Percentiles rank a stretch among this genome's conserved stretches.
Evolutionary conservation across 1,284 basidiomycete genomes (phyloP).

Genomic region (Hymenochaete sp.): DNA sequence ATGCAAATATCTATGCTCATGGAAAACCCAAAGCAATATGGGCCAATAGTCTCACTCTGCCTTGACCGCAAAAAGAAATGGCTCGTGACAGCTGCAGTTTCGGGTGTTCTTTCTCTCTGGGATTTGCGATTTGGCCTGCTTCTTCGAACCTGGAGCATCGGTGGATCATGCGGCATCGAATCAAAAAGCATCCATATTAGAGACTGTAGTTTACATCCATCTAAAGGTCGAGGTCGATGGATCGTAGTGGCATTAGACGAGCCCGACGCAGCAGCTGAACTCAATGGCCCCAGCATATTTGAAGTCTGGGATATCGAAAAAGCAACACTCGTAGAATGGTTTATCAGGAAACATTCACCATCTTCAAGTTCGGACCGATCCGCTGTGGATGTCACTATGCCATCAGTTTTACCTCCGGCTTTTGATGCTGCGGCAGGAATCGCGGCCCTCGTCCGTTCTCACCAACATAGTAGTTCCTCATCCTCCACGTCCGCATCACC

Average conservation of each 20-base stretch:
- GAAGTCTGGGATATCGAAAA: conserved; percentile 30
- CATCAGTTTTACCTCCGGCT: conserved; percentile 33
- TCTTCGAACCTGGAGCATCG: conserved; percentile 79
- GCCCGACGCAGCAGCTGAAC: too few relatives aligned
- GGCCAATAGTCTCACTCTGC: conserved; percentile 80
- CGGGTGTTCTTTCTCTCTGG: conserved; percentile 83
- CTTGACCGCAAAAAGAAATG: conserved; percentile 77
- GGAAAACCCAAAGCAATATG: conserved; percentile 79
- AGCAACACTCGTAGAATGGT: conserved; percentile 59
- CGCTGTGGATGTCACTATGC: conserved; percentile 26
- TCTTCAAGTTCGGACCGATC: conserved; percentile 29
- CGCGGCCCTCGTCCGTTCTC: conserved; percentile 36
- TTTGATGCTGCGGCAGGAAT: conserved; percentile 61
- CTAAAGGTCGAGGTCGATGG: conserved; percentile 82
- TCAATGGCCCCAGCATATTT: conserved; percentile 31
- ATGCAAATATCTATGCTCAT: conserved; percentile 73
- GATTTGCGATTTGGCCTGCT: conserved; percentile 90
- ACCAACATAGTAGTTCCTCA: conserved; percentile 28
- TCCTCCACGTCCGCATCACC: background rate
- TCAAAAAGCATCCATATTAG: conserved; percentile 45
- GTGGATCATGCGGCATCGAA: conserved; percentile 43
- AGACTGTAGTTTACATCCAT: conserved; percentile 74
- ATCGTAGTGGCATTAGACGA: conserved; percentile 77
- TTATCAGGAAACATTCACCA: conserved; percentile 65
- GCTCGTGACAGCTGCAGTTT: conserved; percentile 81